phyloP scores from a whole-genome alignment of 2,329 filamentous ascomycete species.

The Paecilomyces formosus region DNA sequence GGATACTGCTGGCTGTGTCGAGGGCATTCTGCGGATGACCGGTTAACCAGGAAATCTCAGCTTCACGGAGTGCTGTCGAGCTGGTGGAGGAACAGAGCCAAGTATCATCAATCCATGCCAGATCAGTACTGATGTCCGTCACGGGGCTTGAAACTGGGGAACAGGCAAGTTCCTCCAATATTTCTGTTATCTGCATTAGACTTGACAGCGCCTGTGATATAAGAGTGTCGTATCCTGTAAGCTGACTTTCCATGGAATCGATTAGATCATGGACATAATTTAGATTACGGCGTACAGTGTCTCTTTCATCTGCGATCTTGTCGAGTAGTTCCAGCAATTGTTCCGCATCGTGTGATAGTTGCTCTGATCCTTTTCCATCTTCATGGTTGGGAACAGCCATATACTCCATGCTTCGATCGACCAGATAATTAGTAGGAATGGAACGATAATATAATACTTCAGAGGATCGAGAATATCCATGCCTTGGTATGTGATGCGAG shows the following conservation, averaged over 20 bases:
- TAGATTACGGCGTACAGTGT: constrained; percentile 3
- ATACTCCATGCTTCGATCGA: neutral
- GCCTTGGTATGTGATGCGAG: too few species aligned
- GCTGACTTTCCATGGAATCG: neutral
- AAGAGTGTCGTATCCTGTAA: constrained; percentile 9
- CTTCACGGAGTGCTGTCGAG: constrained; percentile 5
- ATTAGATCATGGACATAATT: constrained; percentile 4
- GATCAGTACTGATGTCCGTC: neutral
- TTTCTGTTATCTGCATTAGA: neutral
- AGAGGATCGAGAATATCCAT: too few species aligned
- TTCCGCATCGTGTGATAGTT: neutral
- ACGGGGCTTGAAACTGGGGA: neutral
- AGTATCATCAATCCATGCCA: constrained; percentile 9
- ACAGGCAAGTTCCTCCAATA: neutral
- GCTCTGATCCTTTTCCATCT: neutral
- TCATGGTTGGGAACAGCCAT: neutral
- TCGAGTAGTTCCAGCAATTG: constrained; percentile 1
- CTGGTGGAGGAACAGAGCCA: constrained; percentile 9
- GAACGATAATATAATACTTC: too few species aligned
- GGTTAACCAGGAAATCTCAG: constrained; percentile 9
- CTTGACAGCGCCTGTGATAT: constrained; percentile 7
- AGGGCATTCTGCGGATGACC: constrained; percentile 3
- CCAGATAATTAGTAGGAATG: neutral
- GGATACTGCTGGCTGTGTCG: constrained; percentile 2
- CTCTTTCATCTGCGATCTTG: constrained; percentile 2